Percentiles rank a stretch among this genome's conserved stretches.
Conservation (phyloP, 768 basidiomycete genomes). For the Kwoniella shandongensis region DNA sequence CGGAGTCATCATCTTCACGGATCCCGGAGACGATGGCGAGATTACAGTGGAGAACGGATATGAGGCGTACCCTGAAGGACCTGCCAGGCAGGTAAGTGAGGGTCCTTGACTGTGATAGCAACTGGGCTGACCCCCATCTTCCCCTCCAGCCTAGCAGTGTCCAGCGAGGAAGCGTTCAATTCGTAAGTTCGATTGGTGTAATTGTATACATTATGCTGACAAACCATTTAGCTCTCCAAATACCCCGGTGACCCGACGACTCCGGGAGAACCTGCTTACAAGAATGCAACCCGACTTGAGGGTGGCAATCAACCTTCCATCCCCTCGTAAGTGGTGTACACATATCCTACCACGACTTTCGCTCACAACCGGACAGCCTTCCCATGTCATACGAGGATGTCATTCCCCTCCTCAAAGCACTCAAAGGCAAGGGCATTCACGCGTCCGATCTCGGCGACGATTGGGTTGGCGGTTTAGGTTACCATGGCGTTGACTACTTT, state of each 20-base stretch:
- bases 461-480: constrained; percentile 53
- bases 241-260: constrained; percentile 67
- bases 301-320: constrained; percentile 55
- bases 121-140: not conserved
- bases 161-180: constrained; percentile 81
- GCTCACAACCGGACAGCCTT: constrained; percentile 60
- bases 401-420: constrained; percentile 62
- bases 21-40: constrained; percentile 79
- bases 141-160: constrained; percentile 55
- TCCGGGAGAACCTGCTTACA: constrained; percentile 82
- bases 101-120: constrained; percentile 58
- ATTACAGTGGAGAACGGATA: constrained; percentile 76
- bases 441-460: constrained; percentile 44
- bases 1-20: constrained; percentile 72
- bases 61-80: constrained; percentile 74
- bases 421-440: constrained; percentile 56
- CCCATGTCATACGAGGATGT: constrained; percentile 89
- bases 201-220: constrained; percentile 1
- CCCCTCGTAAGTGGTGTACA: constrained; percentile 59
- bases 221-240: constrained; percentile 47
- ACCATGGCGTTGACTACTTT: constrained; percentile 54
- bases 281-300: constrained; percentile 66
- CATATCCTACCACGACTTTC: not conserved
- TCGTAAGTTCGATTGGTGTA: constrained; percentile 51
- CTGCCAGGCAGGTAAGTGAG: constrained; percentile 66